Percentiles rank a stretch among this genome's conserved stretches.
Conservation (phyloP, 768 basidiomycete species). For the Xerocomellus intermedius region DNA sequence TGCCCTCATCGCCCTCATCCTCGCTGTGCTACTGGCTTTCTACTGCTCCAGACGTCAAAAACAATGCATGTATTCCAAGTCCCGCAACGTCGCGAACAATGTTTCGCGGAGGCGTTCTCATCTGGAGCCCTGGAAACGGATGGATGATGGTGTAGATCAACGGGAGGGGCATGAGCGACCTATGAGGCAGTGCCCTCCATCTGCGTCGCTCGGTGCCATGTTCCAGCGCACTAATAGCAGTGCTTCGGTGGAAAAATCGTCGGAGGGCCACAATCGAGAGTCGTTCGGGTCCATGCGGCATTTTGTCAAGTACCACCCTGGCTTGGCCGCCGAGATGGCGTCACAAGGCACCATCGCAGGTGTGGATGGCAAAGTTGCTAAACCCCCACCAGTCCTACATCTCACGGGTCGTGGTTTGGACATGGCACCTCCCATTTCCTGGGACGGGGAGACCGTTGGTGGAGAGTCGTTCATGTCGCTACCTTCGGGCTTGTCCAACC, state of each 20-base stretch:
- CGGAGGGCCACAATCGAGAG: constrained; percentile 37
- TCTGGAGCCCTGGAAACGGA: constrained; percentile 55
- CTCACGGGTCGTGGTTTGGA: constrained; percentile 44
- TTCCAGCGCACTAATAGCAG: constrained; percentile 59
- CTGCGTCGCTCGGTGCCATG: constrained; percentile 54
- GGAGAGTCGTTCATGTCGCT: constrained; percentile 51
- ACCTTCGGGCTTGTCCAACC: constrained; percentile 40
- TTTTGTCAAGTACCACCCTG: constrained; percentile 59
- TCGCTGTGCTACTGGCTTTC: constrained; percentile 50
- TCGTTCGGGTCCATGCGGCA: constrained; percentile 35
- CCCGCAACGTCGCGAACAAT: constrained; percentile 43
- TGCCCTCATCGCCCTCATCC: constrained; percentile 50
- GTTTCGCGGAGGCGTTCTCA: constrained; percentile 43
- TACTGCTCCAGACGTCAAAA: constrained; percentile 49
- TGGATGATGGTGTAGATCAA: constrained; percentile 50
- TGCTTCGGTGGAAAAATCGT: constrained; percentile 47
- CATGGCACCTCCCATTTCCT: constrained; percentile 42
- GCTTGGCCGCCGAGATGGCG: constrained; percentile 53
- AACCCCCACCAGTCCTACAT: constrained; percentile 39
- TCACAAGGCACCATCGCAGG: constrained; percentile 27
- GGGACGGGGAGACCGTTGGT: constrained; percentile 48
- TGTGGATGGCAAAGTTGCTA: constrained; percentile 19
- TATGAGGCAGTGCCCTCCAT: constrained; percentile 39
- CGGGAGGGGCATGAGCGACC: constrained; percentile 43
- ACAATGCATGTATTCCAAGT: constrained; percentile 21